Conservation (phyloP, 768 basidiomycete species). For the Dacryopinax spathularia region DNA sequence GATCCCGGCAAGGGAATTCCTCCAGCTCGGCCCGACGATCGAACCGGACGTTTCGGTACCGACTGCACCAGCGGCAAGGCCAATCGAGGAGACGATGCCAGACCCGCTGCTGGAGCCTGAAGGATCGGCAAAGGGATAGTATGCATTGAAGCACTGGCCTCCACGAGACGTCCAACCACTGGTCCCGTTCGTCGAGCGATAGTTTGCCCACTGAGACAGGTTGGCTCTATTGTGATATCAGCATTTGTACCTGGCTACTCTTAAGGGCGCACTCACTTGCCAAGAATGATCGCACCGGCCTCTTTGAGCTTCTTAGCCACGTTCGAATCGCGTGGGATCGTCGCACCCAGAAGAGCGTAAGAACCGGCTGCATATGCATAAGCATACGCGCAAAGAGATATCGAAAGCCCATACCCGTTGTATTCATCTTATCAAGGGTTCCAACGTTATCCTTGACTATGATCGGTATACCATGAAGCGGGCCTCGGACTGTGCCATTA, state of each 20-base stretch:
- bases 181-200: not conserved
- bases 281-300: not conserved
- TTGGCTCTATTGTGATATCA: too few species aligned
- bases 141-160: not conserved
- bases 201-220: not conserved
- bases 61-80: not conserved
- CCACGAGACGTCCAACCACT: not conserved
- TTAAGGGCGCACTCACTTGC: too few species aligned
- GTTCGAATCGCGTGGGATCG: not conserved
- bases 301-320: not conserved
- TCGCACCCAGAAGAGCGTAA: not conserved
- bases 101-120: not conserved
- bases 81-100: not conserved
- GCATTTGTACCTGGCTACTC: too few species aligned
- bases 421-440: constrained; percentile 13
- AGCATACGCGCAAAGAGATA: too few species aligned
- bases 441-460: constrained; percentile 26
- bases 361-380: too few species aligned
- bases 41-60: not conserved
- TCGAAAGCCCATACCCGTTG: too few species aligned
- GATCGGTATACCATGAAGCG: constrained; percentile 29
- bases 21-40: not conserved
- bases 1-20: not conserved
- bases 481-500: constrained; percentile 6
- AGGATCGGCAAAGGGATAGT: not conserved